Evolutionary conservation across 2,329 filamentous ascomycete species (phyloP), one percentile per base, ranked within the genome.

Genomic region (Colletotrichum brevisporum): DNA sequence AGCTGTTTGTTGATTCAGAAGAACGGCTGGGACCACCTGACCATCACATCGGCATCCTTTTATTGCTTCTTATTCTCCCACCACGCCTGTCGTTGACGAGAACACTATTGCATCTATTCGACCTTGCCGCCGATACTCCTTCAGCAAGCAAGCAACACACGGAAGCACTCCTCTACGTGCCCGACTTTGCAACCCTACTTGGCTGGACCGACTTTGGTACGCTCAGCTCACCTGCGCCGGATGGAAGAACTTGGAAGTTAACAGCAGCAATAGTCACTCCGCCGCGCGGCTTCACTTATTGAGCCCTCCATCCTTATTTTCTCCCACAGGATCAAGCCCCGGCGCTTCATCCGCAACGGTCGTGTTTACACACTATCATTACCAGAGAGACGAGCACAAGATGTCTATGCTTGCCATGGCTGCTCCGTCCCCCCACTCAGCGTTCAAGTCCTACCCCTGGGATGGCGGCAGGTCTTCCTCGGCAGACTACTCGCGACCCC

Each of bases 361-460:
- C 62, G 66, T 69, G 54, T 69, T 43, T 60, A 60, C 9, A 70
- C 71, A 76, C 72, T 71, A 74, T 70, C 73, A 72, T 63, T 72
- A 36, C 10, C 61, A 70, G 52, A 67, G 53, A 71, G 72, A 74
- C 67, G 73, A 71, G 60, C 69, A 75, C 76, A 85, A 82, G 50
- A 87, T 87, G 84, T 85, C 84, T 75, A 83, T 83, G 75, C 79
- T 87, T 73, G 80, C 83, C 71, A 86, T 85, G 78, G 76, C 83
- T 70, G 77, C 81, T 59, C 79, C 83, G 15, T 76, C 81, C 60
- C 76, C 81, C 45, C 80, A 83, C 70, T 75, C 80, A 58, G 77
- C 77, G 41, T 85, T 84, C 73, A 78, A 77, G 70, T 79, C 83
- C 39, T 78, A 78, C 41, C 73, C 77, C 18, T 85, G 82, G 83